phyloP scores from a whole-genome alignment of 768 basidiomycete species.

The Podaxis sp. region DNA sequence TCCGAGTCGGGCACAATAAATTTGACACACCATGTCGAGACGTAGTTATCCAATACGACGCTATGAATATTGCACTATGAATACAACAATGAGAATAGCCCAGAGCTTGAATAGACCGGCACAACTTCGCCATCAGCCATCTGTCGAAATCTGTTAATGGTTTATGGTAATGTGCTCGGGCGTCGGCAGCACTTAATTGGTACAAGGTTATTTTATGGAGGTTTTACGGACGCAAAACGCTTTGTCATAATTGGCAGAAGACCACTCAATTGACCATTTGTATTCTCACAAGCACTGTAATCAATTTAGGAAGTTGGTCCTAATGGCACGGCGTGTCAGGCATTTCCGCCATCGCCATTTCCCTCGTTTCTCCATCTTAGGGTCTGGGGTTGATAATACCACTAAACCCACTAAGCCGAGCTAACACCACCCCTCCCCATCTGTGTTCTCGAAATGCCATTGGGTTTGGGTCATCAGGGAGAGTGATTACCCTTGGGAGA shows the following conservation, averaged over 20 bases:
- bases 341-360: slow-evolving; percentile 2
- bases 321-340: too few species aligned
- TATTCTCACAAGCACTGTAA: background rate
- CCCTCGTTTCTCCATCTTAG: background rate
- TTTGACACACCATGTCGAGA: background rate
- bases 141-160: background rate
- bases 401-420: background rate
- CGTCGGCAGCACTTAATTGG: background rate
- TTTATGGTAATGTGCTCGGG: background rate
- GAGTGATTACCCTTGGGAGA: background rate
- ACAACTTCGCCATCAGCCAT: background rate
- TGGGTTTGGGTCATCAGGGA: background rate
- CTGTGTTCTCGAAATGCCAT: background rate
- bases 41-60: too few species aligned
- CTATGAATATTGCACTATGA: background rate
- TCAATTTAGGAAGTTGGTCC: background rate
- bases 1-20: background rate
- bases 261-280: background rate
- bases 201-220: background rate
- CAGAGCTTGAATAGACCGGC: background rate
- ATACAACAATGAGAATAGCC: background rate
- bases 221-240: background rate
- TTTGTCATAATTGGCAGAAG: background rate
- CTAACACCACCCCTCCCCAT: background rate
- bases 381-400: background rate